Base-by-base conservation (phyloP, 2,329 filamentous ascomycete species). In the Mariannaea sp. region DNA sequence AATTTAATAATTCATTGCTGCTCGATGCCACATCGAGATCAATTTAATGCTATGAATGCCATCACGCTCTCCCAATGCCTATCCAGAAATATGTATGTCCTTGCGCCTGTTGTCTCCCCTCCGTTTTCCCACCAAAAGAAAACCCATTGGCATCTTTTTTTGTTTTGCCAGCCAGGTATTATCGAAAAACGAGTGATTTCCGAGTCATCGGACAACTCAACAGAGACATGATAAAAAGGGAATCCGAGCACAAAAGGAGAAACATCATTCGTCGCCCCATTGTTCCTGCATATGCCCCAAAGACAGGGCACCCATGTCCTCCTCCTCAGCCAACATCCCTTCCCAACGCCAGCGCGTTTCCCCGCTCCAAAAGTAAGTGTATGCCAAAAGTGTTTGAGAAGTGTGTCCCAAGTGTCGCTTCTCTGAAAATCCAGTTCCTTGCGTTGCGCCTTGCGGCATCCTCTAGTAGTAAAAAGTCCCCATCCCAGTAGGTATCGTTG, bases 361-460 rank as follows among this genome's bases (percentile, higher is more conserved):
- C 45, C 53, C 39, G 41, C 49, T 45, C 50, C 53, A n/a, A n/a
- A n/a, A n/a, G n/a, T 59, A 48, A 41, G 55, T 60, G 56, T 61
- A 53, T 59, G 46, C 49, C 56, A 59, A 61, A n/a, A 59, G 49
- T 62, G 52, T 60, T n/a, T 50, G 59, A 64, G 57, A 65, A 65
- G 58, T 63, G 53, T 62, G 61, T 61, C 67, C 62, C 65, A 69
- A 66, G 62, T 68, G 67, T 70, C 60, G 64, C 61, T 62, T 58
- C 49, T 60, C 57, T 58, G 57, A 59, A 58, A 55, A 49, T 56
- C 62, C 58, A 43, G 53, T 59, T 52, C 56, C 58, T 57, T 42
- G 41, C 59, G 38, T 52, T 60, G 56, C 57, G 73, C 75, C 74
- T 77, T 65, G 73, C 73, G 73, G 73, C 73, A 61, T 69, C 68